Evolutionary conservation across 2,329 filamentous ascomycete genomes (phyloP).

Genomic region (Fusarium redolens): DNA sequence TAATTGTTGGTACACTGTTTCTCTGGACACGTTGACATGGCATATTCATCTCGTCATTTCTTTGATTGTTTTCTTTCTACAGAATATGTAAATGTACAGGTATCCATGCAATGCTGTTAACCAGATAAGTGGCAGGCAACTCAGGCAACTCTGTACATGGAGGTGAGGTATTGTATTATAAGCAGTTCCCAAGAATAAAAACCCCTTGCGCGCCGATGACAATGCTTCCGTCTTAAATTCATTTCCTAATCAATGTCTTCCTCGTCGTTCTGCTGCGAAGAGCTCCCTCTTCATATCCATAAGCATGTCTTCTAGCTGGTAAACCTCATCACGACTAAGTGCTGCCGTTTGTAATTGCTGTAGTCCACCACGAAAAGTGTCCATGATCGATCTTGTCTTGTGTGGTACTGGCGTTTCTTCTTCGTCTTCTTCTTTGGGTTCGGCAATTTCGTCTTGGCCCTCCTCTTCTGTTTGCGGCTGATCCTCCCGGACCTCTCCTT

Average conservation of each 20-base stretch:
- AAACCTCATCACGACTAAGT: slow-evolving; percentile 73
- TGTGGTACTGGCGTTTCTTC: slow-evolving; percentile 9
- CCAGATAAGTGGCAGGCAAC: slow-evolving; percentile 10
- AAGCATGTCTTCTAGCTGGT: slow-evolving; percentile 80
- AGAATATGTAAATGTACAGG: slow-evolving; percentile 22
- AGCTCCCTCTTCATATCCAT: slow-evolving; percentile 82
- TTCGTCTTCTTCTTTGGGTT: slow-evolving; percentile 2
- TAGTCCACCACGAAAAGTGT: slow-evolving; percentile 56
- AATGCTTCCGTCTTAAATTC: slow-evolving; percentile 30
- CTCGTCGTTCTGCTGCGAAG: slow-evolving; percentile 75
- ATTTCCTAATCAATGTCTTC: slow-evolving; percentile 51
- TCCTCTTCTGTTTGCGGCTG: background rate
- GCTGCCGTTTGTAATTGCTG: slow-evolving; percentile 68
- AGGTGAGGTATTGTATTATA: slow-evolving; percentile 36
- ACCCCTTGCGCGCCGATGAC: slow-evolving; percentile 28
- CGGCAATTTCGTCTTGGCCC: slow-evolving; percentile 1
- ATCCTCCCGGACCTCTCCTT: background rate
- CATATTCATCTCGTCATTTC: slow-evolving; percentile 18
- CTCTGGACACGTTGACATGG: background rate
- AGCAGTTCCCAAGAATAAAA: slow-evolving; percentile 22
- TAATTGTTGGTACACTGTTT: background rate
- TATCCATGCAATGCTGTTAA: slow-evolving; percentile 11
- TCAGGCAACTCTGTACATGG: slow-evolving; percentile 22
- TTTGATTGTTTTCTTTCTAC: slow-evolving; percentile 29
- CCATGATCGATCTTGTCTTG: slow-evolving; percentile 45